Conservation (phyloP, 1,284 basidiomycete genomes). For the Phaffia rhodozyma region DNA sequence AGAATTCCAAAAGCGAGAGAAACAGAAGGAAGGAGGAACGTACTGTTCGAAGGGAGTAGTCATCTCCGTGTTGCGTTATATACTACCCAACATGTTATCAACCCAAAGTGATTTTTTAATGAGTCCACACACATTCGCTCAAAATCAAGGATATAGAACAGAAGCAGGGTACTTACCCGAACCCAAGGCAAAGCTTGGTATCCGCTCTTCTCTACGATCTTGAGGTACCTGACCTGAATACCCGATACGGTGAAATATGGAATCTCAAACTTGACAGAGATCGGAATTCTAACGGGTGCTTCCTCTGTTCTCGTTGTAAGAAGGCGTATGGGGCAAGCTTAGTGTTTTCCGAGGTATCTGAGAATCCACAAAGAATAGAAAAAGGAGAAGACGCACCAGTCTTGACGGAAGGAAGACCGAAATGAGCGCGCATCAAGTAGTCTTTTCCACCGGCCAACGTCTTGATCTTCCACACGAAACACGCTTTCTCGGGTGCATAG, state of each 20-base stretch:
- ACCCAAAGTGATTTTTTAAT: not conserved
- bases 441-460: constrained; percentile 84
- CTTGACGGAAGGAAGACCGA: constrained; percentile 79
- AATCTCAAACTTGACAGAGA: constrained; percentile 95
- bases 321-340: constrained; percentile 29
- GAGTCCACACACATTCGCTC: constrained; percentile 5
- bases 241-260: constrained; percentile 96
- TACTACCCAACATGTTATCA: constrained; percentile 39
- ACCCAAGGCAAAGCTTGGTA: constrained; percentile 90
- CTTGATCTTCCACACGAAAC: constrained; percentile 97
- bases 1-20: not conserved
- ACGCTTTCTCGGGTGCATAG: constrained; percentile 89
- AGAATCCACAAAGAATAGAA: not conserved
- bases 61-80: constrained; percentile 92
- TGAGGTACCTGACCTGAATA: constrained; percentile 90
- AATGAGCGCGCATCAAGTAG: constrained; percentile 91
- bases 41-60: constrained; percentile 47
- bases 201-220: constrained; percentile 97
- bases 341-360: constrained; percentile 9
- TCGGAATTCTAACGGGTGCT: constrained; percentile 78
- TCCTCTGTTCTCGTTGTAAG: constrained; percentile 47
- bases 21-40: constrained; percentile 1
- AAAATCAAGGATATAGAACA: not conserved
- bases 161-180: constrained; percentile 34
- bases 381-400: constrained; percentile 46